Percentiles rank a stretch among this genome's conserved stretches.
Evolutionary conservation across 176 grass and related monocot genomes (phyloP).

Genomic region (Echinochloa phyllopogon): DNA sequence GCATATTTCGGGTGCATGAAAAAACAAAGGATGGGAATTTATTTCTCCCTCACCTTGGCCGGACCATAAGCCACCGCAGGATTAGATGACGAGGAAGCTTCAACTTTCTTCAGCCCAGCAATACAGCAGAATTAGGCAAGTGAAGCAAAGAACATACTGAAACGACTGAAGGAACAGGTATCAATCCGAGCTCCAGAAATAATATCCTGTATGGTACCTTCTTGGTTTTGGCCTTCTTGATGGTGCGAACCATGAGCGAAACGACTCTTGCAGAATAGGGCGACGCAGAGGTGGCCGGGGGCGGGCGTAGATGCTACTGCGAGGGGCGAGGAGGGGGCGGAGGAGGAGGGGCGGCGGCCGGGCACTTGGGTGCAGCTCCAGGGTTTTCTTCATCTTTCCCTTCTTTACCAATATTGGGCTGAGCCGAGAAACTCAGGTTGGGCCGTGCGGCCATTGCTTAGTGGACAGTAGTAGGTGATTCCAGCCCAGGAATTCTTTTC

Average conservation of each 20-base stretch:
- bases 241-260: constrained; percentile 46
- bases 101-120: constrained; percentile 41
- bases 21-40: neutral
- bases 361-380: neutral
- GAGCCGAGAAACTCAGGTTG: neutral
- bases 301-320: neutral
- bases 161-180: neutral
- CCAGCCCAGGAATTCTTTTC: neutral
- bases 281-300: neutral
- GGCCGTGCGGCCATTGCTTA: neutral
- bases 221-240: constrained; percentile 63
- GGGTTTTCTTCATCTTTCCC: neutral
- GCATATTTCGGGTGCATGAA: neutral
- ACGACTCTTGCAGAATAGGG: neutral
- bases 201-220: constrained; percentile 35
- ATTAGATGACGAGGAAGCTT: constrained; percentile 34
- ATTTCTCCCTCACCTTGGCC: constrained; percentile 58
- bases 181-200: neutral
- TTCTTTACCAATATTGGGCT: neutral
- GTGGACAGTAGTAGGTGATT: neutral
- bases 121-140: neutral
- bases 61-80: constrained; percentile 47
- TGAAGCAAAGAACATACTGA: neutral
- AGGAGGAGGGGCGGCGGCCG: neutral
- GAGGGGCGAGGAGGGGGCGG: neutral